Conservation (phyloP, 352 stramenopile genomes). For the Phytophthora syringae region DNA sequence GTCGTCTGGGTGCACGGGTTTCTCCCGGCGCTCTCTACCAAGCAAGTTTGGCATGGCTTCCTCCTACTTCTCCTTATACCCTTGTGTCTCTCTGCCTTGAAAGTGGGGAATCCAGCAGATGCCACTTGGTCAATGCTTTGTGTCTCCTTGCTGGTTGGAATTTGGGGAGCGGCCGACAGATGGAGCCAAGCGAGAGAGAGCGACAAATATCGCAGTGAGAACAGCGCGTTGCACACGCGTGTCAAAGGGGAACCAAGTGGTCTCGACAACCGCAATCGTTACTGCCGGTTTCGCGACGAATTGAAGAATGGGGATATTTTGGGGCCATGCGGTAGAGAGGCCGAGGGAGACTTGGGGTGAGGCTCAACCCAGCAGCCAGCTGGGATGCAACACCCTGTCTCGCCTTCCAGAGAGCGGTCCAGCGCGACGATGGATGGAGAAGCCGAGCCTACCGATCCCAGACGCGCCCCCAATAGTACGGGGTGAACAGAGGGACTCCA, state of each 20-base stretch:
- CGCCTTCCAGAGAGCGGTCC: slow-evolving; percentile 23
- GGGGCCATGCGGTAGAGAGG: slow-evolving; percentile 31
- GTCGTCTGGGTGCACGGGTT: slow-evolving; percentile 27
- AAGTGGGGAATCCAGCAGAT: slow-evolving; percentile 30
- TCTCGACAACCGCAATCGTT: slow-evolving; percentile 36
- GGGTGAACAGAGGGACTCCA: no score
- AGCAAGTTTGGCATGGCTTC: slow-evolving; percentile 33
- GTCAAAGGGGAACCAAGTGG: slow-evolving; percentile 27
- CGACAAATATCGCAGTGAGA: slow-evolving; percentile 28
- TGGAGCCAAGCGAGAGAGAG: slow-evolving; percentile 12
- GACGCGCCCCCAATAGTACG: background rate
- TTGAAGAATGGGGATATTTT: slow-evolving; percentile 28
- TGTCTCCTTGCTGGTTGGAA: background rate
- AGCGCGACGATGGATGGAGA: slow-evolving; percentile 1
- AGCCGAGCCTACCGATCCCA: slow-evolving; percentile 26
- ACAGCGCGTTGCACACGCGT: slow-evolving; percentile 19
- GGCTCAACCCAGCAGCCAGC: slow-evolving; percentile 21
- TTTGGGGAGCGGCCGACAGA: slow-evolving; percentile 29
- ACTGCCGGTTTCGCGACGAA: slow-evolving; percentile 27
- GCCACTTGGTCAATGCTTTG: slow-evolving; percentile 9
- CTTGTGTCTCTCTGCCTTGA: slow-evolving; percentile 28
- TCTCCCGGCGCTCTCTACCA: slow-evolving; percentile 38
- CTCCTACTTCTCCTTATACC: slow-evolving; percentile 3
- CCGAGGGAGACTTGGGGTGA: slow-evolving; percentile 16
- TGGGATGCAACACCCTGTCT: slow-evolving; percentile 30